Conservation (phyloP, 2,329 filamentous ascomycete genomes). For the Emmonsiellopsis sp. region DNA sequence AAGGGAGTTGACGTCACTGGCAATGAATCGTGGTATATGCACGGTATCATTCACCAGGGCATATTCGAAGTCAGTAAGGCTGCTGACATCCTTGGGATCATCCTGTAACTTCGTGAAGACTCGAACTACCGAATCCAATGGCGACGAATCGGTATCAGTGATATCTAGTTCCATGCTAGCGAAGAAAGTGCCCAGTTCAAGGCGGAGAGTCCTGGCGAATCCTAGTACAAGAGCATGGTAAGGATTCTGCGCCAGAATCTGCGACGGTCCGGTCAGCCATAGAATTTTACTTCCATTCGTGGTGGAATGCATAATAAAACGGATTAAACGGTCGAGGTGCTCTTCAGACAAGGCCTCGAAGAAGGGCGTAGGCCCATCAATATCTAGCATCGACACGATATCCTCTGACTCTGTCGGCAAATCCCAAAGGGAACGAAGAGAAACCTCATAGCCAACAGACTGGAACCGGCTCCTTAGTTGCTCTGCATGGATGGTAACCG, state of each 20-base stretch:
- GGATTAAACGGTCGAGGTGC: background rate
- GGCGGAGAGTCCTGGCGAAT: background rate
- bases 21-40: background rate
- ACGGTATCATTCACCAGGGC: background rate
- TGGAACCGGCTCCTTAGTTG: background rate
- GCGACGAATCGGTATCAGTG: background rate
- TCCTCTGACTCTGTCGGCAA: constrained; percentile 1
- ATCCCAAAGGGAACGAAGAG: background rate
- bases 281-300: background rate
- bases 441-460: background rate
- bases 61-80: constrained; percentile 4
- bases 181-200: constrained; percentile 1
- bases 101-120: constrained; percentile 5
- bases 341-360: background rate
- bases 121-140: background rate
- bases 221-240: constrained; percentile 1
- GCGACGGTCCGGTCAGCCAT: constrained; percentile 5
- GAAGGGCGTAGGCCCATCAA: constrained; percentile 1
- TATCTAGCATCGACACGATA: constrained; percentile 7
- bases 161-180: constrained; percentile 4
- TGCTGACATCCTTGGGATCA: background rate
- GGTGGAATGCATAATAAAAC: background rate
- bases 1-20: background rate
- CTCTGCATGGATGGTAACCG: background rate
- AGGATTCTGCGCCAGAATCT: background rate